These are phyloP conservation scores for Psilocybe cyanescens DNA, from an alignment of 768 basidiomycete species.

Conservation along the genomic window DNA sequence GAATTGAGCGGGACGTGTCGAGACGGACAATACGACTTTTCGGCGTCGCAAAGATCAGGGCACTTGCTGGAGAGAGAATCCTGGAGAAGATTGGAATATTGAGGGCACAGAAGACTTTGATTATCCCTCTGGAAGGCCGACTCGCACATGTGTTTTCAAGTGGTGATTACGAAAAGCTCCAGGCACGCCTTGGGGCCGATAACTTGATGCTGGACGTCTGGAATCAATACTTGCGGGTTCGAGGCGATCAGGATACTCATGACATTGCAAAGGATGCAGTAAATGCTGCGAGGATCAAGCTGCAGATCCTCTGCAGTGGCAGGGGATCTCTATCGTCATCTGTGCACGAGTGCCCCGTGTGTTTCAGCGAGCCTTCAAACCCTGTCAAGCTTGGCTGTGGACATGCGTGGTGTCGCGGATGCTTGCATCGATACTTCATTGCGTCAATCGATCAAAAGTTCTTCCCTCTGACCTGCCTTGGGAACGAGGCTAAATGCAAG, in stretches of 20 bases:
- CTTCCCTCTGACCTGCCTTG: conserved; percentile 79
- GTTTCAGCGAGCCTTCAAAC: conserved; percentile 57
- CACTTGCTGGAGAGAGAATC: conserved; percentile 45
- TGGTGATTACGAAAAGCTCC: conserved; percentile 48
- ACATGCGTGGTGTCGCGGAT: conserved; percentile 70
- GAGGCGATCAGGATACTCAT: conserved; percentile 55
- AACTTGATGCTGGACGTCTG: conserved; percentile 55
- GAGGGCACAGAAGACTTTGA: conserved; percentile 41
- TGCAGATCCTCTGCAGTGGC: conserved; percentile 16
- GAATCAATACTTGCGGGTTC: conserved; percentile 49
- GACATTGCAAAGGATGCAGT: conserved; percentile 46
- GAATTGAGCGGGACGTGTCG: conserved; percentile 42
- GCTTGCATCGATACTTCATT: conserved; percentile 60
- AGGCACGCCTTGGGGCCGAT: conserved; percentile 55
- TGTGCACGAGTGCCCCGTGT: conserved; percentile 62
- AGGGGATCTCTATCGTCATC: background rate
- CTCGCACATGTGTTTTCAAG: conserved; percentile 50
- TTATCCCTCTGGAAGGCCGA: conserved; percentile 50
- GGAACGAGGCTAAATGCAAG: conserved; percentile 60
- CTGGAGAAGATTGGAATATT: conserved; percentile 49
- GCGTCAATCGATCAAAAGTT: conserved; percentile 57
- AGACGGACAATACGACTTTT: conserved; percentile 57
- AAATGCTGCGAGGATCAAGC: conserved; percentile 32
- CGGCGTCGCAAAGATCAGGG: conserved; percentile 49
- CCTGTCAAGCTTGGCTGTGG: conserved; percentile 64